These are phyloP conservation scores for Tetradesmus lagerheimii DNA, from an alignment of 139 green algal species.

Conservation along the genomic window DNA sequence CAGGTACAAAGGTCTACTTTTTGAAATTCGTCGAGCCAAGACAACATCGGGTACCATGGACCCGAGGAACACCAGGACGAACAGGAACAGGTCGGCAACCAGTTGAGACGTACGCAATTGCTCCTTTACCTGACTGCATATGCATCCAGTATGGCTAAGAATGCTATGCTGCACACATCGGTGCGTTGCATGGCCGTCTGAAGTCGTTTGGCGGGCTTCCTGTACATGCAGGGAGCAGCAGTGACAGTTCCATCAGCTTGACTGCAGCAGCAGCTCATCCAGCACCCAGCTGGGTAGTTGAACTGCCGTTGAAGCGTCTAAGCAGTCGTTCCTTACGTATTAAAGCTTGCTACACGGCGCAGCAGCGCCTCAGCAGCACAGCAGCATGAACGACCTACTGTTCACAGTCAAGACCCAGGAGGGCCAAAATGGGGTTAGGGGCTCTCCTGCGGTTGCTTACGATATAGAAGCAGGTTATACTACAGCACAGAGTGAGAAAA, in stretches of 20 bases:
- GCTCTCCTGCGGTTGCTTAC: conserved; percentile 16
- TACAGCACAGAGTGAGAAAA: conserved; percentile 26
- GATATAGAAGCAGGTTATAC: conserved; percentile 58
- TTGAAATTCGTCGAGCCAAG: no score
- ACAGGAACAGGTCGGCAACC: not conserved
- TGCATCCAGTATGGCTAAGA: no score
- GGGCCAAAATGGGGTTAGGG: not conserved
- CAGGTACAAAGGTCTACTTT: no score
- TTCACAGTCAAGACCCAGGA: conserved; percentile 63
- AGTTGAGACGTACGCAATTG: not conserved
- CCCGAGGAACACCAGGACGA: not conserved
- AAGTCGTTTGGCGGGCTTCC: not conserved
- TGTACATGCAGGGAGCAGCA: not conserved
- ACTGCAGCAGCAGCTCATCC: not conserved
- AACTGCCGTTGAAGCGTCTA: not conserved
- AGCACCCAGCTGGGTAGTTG: not conserved
- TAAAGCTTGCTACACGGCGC: not conserved
- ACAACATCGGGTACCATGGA: not conserved
- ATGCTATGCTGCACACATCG: not conserved
- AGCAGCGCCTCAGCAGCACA: not conserved
- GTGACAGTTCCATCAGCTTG: not conserved
- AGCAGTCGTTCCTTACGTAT: not conserved
- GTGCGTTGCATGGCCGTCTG: not conserved
- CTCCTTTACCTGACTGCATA: not conserved
- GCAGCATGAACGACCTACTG: conserved; percentile 78